Evolutionary conservation across 306 rosid genomes (phyloP).

Genomic region (Mimosa pudica): DNA sequence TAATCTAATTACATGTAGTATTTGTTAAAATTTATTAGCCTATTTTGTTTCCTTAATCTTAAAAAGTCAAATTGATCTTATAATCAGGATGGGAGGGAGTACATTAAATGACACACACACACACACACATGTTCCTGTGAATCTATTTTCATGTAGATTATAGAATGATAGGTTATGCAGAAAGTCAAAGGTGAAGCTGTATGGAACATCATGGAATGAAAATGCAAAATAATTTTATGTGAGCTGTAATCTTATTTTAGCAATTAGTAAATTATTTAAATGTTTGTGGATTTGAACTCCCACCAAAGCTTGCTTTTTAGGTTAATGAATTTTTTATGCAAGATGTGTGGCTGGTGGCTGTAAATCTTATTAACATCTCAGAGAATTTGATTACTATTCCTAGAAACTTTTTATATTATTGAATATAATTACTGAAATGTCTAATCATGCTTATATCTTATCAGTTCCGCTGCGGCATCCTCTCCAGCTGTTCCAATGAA

Average conservation of each 20-base stretch:
- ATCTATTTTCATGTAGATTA: neutral
- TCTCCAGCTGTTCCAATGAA: constrained; percentile 85
- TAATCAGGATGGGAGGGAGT: too few relatives aligned
- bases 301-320: neutral
- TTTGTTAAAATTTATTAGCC: too few relatives aligned
- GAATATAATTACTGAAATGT: constrained; percentile 16
- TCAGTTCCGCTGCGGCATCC: constrained; percentile 98
- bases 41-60: too few relatives aligned
- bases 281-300: constrained; percentile 8
- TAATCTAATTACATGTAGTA: too few relatives aligned
- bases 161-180: neutral
- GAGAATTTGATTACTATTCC: constrained; percentile 24
- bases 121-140: neutral
- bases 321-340: neutral
- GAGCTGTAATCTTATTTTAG: neutral
- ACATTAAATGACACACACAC: too few relatives aligned
- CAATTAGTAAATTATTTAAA: neutral
- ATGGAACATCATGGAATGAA: neutral
- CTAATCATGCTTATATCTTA: constrained; percentile 36
- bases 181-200: neutral
- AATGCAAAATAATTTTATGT: neutral
- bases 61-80: too few relatives aligned
- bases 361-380: constrained; percentile 1
- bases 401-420: constrained; percentile 19
- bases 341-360: constrained; percentile 12